Conservation (phyloP, 129 eudicot species). For the Flaveria bidentis region DNA sequence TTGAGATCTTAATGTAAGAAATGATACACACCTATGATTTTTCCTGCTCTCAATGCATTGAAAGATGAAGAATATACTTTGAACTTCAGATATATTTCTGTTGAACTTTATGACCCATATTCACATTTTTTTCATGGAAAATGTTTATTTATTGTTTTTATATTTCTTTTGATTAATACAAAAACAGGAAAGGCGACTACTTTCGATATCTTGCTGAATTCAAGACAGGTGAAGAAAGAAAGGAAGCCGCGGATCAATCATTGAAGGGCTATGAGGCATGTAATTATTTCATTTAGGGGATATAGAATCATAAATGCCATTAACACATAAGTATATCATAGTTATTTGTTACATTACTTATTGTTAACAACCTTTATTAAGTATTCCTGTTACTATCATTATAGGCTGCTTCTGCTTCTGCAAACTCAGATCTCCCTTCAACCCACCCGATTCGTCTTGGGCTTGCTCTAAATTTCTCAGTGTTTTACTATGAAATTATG, state of each 20-base stretch:
- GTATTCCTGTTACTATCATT: slow-evolving; percentile 3
- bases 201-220: slow-evolving; percentile 97
- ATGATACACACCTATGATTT: slow-evolving; percentile 8
- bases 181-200: slow-evolving; percentile 93
- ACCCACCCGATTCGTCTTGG: slow-evolving; percentile 99
- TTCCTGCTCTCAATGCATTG: neutral
- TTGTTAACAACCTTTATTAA: neutral
- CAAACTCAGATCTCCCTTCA: slow-evolving; percentile 87
- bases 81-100: neutral
- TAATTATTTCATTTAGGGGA: neutral
- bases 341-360: slow-evolving; percentile 3
- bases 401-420: slow-evolving; percentile 93
- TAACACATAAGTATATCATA: neutral
- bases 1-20: neutral
- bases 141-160: neutral
- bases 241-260: slow-evolving; percentile 89
- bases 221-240: slow-evolving; percentile 73
- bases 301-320: neutral
- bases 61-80: neutral
- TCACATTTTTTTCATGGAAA: slow-evolving; percentile 8
- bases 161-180: slow-evolving; percentile 13
- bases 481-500: slow-evolving; percentile 95
- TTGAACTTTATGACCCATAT: slow-evolving; percentile 10
- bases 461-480: slow-evolving; percentile 96
- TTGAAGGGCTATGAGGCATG: slow-evolving; percentile 96